Evolutionary conservation across 192 early-diverging fungal species (phyloP).

Genomic region (Haplosporangium gracile): DNA sequence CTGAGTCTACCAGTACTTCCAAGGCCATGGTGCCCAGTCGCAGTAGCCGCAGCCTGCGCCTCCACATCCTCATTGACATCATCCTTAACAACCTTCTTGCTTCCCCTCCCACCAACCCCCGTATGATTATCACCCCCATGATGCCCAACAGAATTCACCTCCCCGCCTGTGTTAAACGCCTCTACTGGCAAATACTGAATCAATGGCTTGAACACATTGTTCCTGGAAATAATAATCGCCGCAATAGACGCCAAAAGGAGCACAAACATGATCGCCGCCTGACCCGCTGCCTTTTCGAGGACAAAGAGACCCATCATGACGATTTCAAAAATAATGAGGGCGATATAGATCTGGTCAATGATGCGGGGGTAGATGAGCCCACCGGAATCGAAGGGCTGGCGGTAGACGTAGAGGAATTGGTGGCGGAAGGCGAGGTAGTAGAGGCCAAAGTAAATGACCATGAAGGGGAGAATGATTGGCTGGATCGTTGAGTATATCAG

Average conservation of each 20-base stretch:
- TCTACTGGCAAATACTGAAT: constrained; percentile 59
- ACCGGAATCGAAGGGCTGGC: constrained; percentile 67
- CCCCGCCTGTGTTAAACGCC: constrained; percentile 16
- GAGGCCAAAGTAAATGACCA: constrained; percentile 77
- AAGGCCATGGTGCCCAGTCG: not conserved
- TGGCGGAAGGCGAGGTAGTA: constrained; percentile 81
- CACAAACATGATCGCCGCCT: constrained; percentile 61
- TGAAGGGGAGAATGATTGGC: constrained; percentile 80
- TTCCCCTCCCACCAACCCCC: not conserved
- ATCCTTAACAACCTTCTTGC: not conserved
- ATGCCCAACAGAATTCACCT: not conserved
- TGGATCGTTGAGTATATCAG: constrained; percentile 81
- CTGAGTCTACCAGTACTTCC: not conserved
- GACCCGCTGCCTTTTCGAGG: constrained; percentile 62
- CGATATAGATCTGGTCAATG: constrained; percentile 73
- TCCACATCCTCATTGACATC: not conserved
- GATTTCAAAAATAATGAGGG: constrained; percentile 76
- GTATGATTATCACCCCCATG: not conserved
- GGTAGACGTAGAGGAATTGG: constrained; percentile 83
- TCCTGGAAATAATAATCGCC: constrained; percentile 49
- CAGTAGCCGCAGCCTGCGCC: not conserved
- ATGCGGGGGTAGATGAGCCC: constrained; percentile 72
- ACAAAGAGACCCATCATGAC: constrained; percentile 79
- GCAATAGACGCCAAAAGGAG: constrained; percentile 37
- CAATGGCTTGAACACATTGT: constrained; percentile 56